Evolutionary conservation across 495 filamentous ascomycete genomes (phyloP).

Genomic region (Cercophora sp.): DNA sequence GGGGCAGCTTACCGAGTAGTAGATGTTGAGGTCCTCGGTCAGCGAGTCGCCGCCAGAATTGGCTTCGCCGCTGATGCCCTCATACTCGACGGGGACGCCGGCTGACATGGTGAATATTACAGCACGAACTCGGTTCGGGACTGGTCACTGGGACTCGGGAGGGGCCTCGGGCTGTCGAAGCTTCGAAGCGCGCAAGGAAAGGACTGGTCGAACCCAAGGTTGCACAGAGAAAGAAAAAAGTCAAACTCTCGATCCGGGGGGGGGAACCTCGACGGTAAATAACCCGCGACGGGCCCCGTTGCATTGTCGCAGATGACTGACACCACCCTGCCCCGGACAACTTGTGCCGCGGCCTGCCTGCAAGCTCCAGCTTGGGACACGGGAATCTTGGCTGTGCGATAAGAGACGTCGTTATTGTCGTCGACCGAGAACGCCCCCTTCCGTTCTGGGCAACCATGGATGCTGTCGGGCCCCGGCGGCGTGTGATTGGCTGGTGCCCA

Average conservation of each 20-base stretch:
- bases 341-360: slow-evolving; percentile 5
- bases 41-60: slow-evolving; percentile 72
- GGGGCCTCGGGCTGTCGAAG: slow-evolving; percentile 3
- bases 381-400: slow-evolving; percentile 9
- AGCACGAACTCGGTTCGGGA: not conserved
- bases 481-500: slow-evolving; percentile 14
- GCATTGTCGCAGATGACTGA: not conserved
- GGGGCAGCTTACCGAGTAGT: slow-evolving; percentile 62
- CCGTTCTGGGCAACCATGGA: slow-evolving; percentile 21
- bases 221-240: slow-evolving; percentile 13
- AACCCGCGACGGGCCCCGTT: not conserved
- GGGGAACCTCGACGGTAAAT: too few species aligned
- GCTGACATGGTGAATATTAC: slow-evolving; percentile 25
- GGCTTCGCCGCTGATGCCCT: slow-evolving; percentile 47
- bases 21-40: slow-evolving; percentile 71
- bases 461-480: slow-evolving; percentile 14
- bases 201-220: slow-evolving; percentile 13
- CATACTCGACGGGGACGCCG: slow-evolving; percentile 55
- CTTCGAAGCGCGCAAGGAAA: slow-evolving; percentile 10
- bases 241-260: too few species aligned
- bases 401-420: slow-evolving; percentile 16
- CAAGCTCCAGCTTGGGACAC: slow-evolving; percentile 2
- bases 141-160: not conserved
- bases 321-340: slow-evolving; percentile 1
- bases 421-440: slow-evolving; percentile 10